Base-by-base conservation (phyloP, 139 green algal species). In the Tetradesmus obliquus region DNA sequence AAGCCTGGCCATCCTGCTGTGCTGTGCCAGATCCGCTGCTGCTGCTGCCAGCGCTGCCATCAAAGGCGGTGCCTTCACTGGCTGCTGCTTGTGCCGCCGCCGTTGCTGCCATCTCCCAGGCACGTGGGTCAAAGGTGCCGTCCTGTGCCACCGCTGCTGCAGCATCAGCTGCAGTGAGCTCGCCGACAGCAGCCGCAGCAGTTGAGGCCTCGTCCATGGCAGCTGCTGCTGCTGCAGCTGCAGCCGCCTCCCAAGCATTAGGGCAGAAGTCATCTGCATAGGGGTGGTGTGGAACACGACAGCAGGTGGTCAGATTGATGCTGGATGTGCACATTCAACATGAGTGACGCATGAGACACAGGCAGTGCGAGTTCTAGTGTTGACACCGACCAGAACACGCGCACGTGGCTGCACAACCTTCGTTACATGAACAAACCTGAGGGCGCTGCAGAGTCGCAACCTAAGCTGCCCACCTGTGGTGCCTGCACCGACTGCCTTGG, bases 211-310 rank as follows among this genome's bases (percentile, higher is more conserved):
- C 66, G 5, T 17, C 66, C 17, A 24, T 24, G 66, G 76, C n/a
- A 82, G 85, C 85, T 7, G 62, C 66, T 19, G 60, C 85, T 51
- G 62, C 85, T 66, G 85, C 85, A 51, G 62, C 20, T 3, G 82
- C 82, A 15, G 54, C 82, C 6, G 54, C 82, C 82, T 87, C 82
- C 82, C 82, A 87, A 15, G 82, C 82, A 32, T 87, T 55, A 66
- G 82, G 82, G 19, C 10, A 10, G 54, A 87, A 54, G 19, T 32
- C 53, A 19, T 69, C 82, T 87, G 82, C 82, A 87, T 6, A 53
- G 24, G 24, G 32, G 32, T 45, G 32, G 32, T 45, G 32, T 45
- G 32, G 32, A 45, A 45, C 32, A 45, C 32, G 32, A 0, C 32
- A 45, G 32, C 32, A 45, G 32, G 32, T 45, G 32, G 32, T 45